Conservation (phyloP, 768 basidiomycete genomes). For the Pleurotus sapidus region DNA sequence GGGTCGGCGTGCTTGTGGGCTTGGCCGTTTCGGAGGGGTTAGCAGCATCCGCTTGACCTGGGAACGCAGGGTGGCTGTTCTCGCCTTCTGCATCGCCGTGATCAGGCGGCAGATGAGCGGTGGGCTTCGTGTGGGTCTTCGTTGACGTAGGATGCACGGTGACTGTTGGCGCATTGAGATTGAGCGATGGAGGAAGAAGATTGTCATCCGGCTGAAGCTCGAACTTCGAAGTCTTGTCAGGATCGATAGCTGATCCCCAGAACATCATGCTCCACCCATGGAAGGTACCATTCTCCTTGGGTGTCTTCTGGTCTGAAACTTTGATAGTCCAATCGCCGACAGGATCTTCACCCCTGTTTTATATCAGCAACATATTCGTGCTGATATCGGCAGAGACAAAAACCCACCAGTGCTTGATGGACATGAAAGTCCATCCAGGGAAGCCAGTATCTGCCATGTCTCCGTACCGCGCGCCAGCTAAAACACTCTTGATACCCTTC, state of each 20-base stretch:
- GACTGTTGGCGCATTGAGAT: constrained; percentile 34
- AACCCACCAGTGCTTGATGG: constrained; percentile 92
- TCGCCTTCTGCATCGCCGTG: constrained; percentile 81
- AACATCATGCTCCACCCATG: constrained; percentile 90
- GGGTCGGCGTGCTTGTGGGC: constrained; percentile 49
- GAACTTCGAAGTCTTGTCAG: constrained; percentile 60
- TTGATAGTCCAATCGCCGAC: constrained; percentile 87
- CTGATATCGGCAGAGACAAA: background rate
- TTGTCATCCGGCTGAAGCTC: constrained; percentile 53
- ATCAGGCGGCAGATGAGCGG: constrained; percentile 82
- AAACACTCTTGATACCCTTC: constrained; percentile 77
- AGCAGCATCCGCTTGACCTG: constrained; percentile 22
- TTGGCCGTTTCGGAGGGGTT: constrained; percentile 24
- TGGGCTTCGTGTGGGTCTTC: constrained; percentile 80
- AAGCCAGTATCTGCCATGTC: constrained; percentile 72
- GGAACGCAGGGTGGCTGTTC: constrained; percentile 72
- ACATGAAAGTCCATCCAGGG: constrained; percentile 98
- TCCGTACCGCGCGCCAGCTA: constrained; percentile 66
- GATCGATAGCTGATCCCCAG: constrained; percentile 86
- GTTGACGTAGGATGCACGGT: constrained; percentile 35
- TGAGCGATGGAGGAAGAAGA: constrained; percentile 45
- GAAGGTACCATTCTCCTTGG: constrained; percentile 60
- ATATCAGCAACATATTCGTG: background rate
- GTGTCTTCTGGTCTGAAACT: constrained; percentile 78
- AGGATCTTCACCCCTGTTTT: constrained; percentile 84